phyloP scores from a whole-genome alignment of 345 rosid species.

The Rhizophora apiculata region DNA sequence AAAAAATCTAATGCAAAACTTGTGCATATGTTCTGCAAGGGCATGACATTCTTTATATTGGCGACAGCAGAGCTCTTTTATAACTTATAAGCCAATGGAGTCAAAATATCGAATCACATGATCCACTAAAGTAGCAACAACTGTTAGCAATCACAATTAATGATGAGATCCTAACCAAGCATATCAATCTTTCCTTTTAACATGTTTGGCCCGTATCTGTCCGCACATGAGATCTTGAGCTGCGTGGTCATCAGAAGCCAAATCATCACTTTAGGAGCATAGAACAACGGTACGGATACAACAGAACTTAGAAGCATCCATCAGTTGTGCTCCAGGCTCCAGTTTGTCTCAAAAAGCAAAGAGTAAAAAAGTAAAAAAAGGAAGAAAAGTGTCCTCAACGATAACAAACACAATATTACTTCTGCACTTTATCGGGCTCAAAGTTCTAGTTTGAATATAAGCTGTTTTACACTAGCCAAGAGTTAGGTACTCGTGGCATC shows the following conservation, averaged over 20 bases:
- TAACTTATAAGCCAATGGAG: too few relatives aligned
- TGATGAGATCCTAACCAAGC: too few relatives aligned
- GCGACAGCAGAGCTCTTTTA: background rate
- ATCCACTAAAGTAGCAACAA: background rate
- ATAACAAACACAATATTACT: background rate
- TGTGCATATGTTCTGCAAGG: too few relatives aligned
- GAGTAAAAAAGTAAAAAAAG: too few relatives aligned
- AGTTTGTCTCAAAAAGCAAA: background rate
- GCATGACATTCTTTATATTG: background rate
- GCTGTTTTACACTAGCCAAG: too few relatives aligned
- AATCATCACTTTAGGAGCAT: constrained; percentile 62
- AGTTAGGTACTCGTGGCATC: too few relatives aligned
- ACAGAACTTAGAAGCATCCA: constrained; percentile 16
- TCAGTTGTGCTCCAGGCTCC: constrained; percentile 2
- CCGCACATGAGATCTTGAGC: constrained; percentile 61
- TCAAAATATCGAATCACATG: background rate
- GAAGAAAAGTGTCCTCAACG: background rate
- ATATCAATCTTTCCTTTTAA: background rate
- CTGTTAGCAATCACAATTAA: background rate
- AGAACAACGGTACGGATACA: constrained; percentile 30
- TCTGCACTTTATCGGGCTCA: too few relatives aligned
- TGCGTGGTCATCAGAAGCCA: constrained; percentile 84
- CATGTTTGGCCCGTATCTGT: constrained; percentile 90
- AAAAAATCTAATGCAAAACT: too few relatives aligned
- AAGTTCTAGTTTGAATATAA: background rate